phyloP scores from a whole-genome alignment of 441 rosid species.

The Croton laevigatus region DNA sequence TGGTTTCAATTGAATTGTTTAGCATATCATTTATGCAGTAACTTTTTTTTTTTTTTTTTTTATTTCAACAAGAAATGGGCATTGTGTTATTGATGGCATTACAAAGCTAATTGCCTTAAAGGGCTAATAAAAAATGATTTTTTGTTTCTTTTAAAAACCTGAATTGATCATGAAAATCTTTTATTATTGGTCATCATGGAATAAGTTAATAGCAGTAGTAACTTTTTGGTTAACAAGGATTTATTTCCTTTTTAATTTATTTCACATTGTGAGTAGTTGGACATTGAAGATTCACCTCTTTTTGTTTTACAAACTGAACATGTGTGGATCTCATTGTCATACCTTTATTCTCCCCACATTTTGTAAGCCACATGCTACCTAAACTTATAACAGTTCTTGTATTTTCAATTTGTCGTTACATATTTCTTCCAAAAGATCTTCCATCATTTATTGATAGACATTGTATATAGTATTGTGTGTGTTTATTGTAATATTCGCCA shows the following conservation, averaged over 20 bases:
- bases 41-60: neutral
- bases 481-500: slow-evolving; percentile 13
- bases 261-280: neutral
- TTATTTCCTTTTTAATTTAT: neutral
- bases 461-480: neutral
- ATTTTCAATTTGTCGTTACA: neutral
- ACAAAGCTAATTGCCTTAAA: too few species aligned
- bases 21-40: neutral
- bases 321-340: neutral
- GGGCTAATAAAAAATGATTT: neutral
- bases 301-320: neutral
- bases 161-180: neutral
- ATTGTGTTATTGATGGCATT: neutral
- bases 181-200: neutral
- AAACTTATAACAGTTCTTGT: neutral
- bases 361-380: neutral
- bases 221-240: neutral
- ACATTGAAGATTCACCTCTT: neutral
- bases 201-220: neutral
- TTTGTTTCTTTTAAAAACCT: neutral
- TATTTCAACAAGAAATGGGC: neutral
- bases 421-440: neutral
- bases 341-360: neutral
- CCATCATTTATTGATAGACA: neutral
- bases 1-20: slow-evolving; percentile 19